Conservation (phyloP, 1,139 yeast species). For the Scheffersomyces illinoinensis region DNA sequence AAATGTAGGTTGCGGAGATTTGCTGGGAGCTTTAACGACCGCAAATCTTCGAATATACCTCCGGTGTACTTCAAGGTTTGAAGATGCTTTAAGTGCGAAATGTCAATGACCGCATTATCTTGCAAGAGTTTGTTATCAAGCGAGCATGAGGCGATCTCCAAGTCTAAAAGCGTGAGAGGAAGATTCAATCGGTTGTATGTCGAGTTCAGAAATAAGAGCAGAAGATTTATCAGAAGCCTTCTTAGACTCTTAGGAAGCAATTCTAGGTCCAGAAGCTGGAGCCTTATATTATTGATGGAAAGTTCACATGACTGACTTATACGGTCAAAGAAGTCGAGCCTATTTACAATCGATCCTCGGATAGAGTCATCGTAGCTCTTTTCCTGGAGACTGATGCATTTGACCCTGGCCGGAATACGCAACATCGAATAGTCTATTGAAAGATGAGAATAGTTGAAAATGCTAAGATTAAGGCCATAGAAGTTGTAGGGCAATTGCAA, state of each 20-base stretch:
- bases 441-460: not conserved
- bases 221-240: not conserved
- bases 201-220: not conserved
- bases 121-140: not conserved
- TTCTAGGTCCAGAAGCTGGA: not conserved
- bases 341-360: not conserved
- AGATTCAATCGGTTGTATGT: not conserved
- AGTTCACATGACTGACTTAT: not conserved
- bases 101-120: not conserved
- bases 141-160: not conserved
- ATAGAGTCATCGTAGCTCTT: not conserved
- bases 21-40: not conserved
- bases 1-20: not conserved
- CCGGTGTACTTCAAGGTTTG: not conserved
- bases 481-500: not conserved
- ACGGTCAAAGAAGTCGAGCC: not conserved
- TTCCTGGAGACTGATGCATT: not conserved
- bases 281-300: not conserved
- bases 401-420: not conserved
- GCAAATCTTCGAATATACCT: not conserved
- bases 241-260: not conserved
- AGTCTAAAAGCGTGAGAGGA: not conserved
- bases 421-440: not conserved
- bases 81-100: not conserved
- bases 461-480: not conserved